A percentile compares a stretch with the other conserved stretches of the same genome.
Conservation (phyloP, 441 rosid species). For the Euphorbia schlechtendalii region DNA sequence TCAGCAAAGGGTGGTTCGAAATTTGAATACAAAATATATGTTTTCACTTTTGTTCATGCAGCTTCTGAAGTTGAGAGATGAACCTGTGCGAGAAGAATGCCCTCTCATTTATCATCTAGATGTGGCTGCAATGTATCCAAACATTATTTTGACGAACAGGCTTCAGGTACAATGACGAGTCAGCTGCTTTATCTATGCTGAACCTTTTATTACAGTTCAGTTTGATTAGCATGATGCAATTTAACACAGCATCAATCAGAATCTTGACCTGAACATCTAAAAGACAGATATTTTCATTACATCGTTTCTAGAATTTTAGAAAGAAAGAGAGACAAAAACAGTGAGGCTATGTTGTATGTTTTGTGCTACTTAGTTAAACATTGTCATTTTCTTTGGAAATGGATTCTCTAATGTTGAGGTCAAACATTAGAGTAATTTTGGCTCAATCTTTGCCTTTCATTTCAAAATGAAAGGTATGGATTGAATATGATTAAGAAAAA, state of each 20-base stretch:
- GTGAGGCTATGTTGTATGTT: not conserved
- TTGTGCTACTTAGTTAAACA: not conserved
- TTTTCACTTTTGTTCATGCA: slow-evolving; percentile 33
- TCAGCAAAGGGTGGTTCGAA: too few species aligned
- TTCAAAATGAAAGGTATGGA: too few species aligned
- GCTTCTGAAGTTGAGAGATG: slow-evolving; percentile 76
- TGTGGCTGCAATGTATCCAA: slow-evolving; percentile 99
- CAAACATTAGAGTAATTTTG: too few species aligned
- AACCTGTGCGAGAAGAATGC: slow-evolving; percentile 83
- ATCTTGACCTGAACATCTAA: not conserved
- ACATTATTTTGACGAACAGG: slow-evolving; percentile 96
- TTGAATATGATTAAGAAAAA: too few species aligned
- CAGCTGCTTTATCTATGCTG: not conserved
- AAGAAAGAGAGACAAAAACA: not conserved
- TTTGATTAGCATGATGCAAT: slow-evolving; percentile 7
- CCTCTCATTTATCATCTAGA: slow-evolving; percentile 98
- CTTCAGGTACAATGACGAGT: slow-evolving; percentile 67
- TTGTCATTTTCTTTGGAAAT: too few species aligned
- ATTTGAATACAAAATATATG: not conserved
- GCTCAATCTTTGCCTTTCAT: too few species aligned
- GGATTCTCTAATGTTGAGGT: too few species aligned
- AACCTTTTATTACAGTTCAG: slow-evolving; percentile 7
- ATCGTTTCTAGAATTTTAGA: not conserved
- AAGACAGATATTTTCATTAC: not conserved
- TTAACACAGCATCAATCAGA: not conserved